Conservation (phyloP, 1,284 basidiomycete genomes). For the Cystobasidium slooffiae region DNA sequence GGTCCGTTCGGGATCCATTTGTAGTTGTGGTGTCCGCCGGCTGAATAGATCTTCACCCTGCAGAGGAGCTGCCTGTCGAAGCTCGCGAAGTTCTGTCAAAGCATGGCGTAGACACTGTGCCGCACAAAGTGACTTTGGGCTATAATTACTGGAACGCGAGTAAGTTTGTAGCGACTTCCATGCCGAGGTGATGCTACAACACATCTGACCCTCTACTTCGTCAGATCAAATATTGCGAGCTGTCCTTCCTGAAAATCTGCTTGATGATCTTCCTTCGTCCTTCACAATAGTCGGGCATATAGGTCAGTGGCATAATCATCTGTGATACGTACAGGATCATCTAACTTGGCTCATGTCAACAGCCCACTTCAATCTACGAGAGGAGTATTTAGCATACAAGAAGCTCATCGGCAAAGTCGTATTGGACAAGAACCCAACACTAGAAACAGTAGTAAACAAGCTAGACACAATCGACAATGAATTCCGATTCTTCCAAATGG, state of each 20-base stretch:
- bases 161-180: slow-evolving; percentile 55
- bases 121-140: slow-evolving; percentile 67
- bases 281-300: slow-evolving; percentile 92
- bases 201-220: no score
- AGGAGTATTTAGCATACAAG: slow-evolving; percentile 90
- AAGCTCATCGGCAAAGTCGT: slow-evolving; percentile 88
- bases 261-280: slow-evolving; percentile 78
- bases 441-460: slow-evolving; percentile 92
- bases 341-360: not conserved
- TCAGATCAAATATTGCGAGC: slow-evolving; percentile 80
- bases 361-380: slow-evolving; percentile 84
- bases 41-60: not conserved
- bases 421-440: slow-evolving; percentile 70
- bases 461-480: slow-evolving; percentile 81
- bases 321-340: no score
- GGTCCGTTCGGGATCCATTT: not conserved
- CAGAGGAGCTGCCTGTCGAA: slow-evolving; percentile 35
- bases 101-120: slow-evolving; percentile 65
- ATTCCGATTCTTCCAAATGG: slow-evolving; percentile 97
- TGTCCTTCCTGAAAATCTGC: slow-evolving; percentile 74
- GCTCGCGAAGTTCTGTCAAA: slow-evolving; percentile 64
- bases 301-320: slow-evolving; percentile 65
- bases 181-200: not conserved
- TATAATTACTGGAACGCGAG: slow-evolving; percentile 87
- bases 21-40: not conserved